Evolutionary conservation across 2,329 filamentous ascomycete genomes (phyloP).

Genomic region (Fusarium bulbicola): DNA sequence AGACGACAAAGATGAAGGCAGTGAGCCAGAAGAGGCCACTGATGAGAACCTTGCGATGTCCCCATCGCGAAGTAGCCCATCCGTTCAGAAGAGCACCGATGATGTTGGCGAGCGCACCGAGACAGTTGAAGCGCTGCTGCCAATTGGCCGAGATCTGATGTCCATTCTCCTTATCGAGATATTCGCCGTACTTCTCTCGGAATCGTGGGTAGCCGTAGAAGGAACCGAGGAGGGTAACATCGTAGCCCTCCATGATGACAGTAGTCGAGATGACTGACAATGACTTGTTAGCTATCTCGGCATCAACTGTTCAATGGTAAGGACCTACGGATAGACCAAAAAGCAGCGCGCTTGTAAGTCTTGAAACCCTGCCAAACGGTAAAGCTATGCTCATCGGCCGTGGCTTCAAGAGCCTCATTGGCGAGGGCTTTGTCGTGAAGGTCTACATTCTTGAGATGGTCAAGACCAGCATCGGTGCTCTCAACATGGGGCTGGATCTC

Average conservation of each 20-base stretch:
- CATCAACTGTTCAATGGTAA: not conserved
- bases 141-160: constrained; percentile 60
- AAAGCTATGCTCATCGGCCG: constrained; percentile 50
- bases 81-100: constrained; percentile 54
- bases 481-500: constrained; percentile 43
- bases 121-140: constrained; percentile 59
- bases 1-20: constrained; percentile 58
- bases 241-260: constrained; percentile 63
- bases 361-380: constrained; percentile 48
- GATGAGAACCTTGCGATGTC: constrained; percentile 57
- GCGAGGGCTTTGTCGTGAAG: constrained; percentile 51
- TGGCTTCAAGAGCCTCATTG: constrained; percentile 49
- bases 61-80: constrained; percentile 52
- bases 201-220: constrained; percentile 56
- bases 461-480: constrained; percentile 42
- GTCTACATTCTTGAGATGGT: constrained; percentile 46
- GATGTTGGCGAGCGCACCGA: constrained; percentile 49
- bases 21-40: constrained; percentile 51
- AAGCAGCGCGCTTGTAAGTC: constrained; percentile 52
- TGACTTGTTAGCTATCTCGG: constrained; percentile 1
- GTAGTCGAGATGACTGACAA: constrained; percentile 53
- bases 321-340: constrained; percentile 50
- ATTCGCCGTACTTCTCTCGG: constrained; percentile 53
- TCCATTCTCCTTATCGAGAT: constrained; percentile 44
- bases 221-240: constrained; percentile 56